These are phyloP conservation scores for Pythium chondricola DNA, from an alignment of 352 stramenopile genomes.

Conservation along the genomic window DNA sequence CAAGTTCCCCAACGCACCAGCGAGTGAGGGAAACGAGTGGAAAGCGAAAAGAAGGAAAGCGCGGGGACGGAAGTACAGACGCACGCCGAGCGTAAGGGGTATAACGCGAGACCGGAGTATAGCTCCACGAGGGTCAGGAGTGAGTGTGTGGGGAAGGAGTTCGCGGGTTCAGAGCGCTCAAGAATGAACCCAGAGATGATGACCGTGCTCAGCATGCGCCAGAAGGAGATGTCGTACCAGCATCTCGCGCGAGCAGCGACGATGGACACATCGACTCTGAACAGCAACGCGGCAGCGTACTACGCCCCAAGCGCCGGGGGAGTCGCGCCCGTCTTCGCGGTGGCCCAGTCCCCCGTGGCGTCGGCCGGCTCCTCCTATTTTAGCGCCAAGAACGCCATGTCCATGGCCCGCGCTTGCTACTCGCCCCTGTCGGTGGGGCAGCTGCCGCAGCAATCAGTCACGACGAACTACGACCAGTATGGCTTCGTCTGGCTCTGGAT, in stretches of 20 bases:
- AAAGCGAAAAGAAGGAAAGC: too few relatives aligned
- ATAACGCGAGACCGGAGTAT: too few relatives aligned
- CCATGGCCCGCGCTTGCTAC: slow-evolving; percentile 15
- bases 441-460: slow-evolving; percentile 13
- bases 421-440: slow-evolving; percentile 55
- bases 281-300: slow-evolving; percentile 1
- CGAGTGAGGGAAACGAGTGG: too few relatives aligned
- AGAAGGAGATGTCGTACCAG: slow-evolving; percentile 80
- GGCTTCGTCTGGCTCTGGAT: slow-evolving; percentile 78
- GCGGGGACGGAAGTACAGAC: too few relatives aligned
- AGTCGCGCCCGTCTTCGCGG: not conserved
- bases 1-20: too few relatives aligned
- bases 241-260: slow-evolving; percentile 32
- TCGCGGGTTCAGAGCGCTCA: too few relatives aligned
- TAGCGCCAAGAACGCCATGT: slow-evolving; percentile 1
- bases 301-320: not conserved
- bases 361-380: not conserved
- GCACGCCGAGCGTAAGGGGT: too few relatives aligned
- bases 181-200: slow-evolving; percentile 57
- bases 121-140: too few relatives aligned
- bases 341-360: not conserved
- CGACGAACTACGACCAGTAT: slow-evolving; percentile 58
- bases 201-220: slow-evolving; percentile 75
- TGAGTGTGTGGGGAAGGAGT: too few relatives aligned
- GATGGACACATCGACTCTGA: slow-evolving; percentile 1